Evolutionary conservation across 345 rosid genomes (phyloP), one percentile per base, ranked within the genome.

Genomic region (Durio zibethinus): DNA sequence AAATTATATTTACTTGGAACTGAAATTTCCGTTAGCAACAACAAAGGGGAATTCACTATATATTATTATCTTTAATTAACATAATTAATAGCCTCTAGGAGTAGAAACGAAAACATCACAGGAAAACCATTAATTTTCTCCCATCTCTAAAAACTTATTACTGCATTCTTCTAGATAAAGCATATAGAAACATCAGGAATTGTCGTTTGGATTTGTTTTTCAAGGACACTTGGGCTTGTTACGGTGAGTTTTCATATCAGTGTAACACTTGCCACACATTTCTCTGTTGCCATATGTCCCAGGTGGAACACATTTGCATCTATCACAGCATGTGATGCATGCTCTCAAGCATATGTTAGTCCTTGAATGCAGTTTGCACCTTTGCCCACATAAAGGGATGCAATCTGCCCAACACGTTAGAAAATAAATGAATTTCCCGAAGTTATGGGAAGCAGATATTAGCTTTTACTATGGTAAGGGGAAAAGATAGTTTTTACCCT

Each of bases 221-320:
- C 80, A 94, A 79, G 98, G 98, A 83, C 98, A 94, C 80, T 94
- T 94, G 68, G 77, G 59, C 78, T n/a, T 86, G 82, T 88, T 89
- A 54, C 84, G 82, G 71, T 78, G 90, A 57, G 95, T 91, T 80
- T 87, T 93, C 97, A 91, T 91, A 23, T 82, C 86, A 57, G 87
- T 92, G 89, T 94, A 94, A 81, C 98, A 94, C 80, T 84, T 86
- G 76, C 98, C 97, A 82, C 97, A 94, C 76, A 74, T 83, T 81
- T 92, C 94, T 23, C 81, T 85, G 82, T 92, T 92, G n/a, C 98
- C 97, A 63, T 84, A 91, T 10, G 97, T 94, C 15, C 97, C 97
- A 42, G 97, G 98, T 0, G 98, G 98, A 66, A 92, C 94, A 27
- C 98, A 94, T 76, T 85, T 94, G 92, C 98, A 94, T 56, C 94